Conservation (phyloP, 2,329 filamentous ascomycete genomes). For the Achaetomium macrosporum region DNA sequence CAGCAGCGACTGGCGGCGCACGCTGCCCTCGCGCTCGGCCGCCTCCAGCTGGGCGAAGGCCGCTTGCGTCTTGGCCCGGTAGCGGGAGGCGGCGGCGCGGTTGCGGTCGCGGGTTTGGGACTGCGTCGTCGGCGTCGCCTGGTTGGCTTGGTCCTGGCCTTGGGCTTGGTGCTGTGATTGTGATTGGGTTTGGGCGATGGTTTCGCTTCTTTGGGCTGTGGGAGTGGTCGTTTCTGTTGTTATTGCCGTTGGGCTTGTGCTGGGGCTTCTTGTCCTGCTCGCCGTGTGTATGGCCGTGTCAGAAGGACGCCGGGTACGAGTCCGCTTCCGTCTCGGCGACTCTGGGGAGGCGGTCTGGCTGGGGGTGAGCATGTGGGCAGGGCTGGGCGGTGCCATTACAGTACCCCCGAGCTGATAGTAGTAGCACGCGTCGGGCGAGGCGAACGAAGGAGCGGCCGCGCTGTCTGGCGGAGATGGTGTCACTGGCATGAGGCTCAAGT, state of each 20-base stretch:
- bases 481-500: neutral
- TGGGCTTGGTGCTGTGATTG: neutral
- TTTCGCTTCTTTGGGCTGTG: neutral
- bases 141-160: neutral
- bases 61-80: conserved; percentile 29
- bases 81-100: conserved; percentile 28
- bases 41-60: conserved; percentile 25
- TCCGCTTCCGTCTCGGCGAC: too few relatives aligned
- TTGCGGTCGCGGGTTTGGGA: conserved; percentile 19
- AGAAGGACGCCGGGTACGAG: too few relatives aligned
- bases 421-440: neutral
- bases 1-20: conserved; percentile 19
- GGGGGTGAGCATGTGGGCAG: neutral
- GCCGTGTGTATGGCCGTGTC: too few relatives aligned
- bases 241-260: too few relatives aligned
- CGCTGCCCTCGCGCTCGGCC: conserved; percentile 18
- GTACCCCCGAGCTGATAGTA: neutral
- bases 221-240: too few relatives aligned
- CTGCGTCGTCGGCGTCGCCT: neutral
- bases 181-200: neutral
- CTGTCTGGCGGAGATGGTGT: neutral
- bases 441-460: neutral
- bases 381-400: neutral
- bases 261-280: too few relatives aligned
- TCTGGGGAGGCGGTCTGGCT: too few relatives aligned